A percentile compares a stretch with the other conserved stretches of the same genome.
These are phyloP conservation scores for Phycomyces nitens DNA, from an alignment of 192 early-diverging fungal species.

Conservation along the genomic window DNA sequence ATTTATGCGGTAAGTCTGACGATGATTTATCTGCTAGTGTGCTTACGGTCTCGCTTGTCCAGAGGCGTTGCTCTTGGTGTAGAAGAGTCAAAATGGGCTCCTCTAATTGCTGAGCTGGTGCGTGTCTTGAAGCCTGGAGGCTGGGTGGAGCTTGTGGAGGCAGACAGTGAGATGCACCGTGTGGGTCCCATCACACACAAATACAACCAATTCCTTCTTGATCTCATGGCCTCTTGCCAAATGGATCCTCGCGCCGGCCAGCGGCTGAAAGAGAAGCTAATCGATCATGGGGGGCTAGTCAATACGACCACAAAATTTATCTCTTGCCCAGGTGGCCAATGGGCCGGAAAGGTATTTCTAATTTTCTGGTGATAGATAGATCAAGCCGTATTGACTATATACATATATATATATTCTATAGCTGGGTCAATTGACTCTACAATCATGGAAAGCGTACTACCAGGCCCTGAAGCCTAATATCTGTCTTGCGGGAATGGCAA, in stretches of 20 bases:
- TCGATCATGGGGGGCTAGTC: constrained; percentile 8
- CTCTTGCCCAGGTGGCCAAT: constrained; percentile 36
- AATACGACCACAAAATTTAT: constrained; percentile 25
- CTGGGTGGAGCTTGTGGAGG: constrained; percentile 47
- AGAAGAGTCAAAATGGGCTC: constrained; percentile 37
- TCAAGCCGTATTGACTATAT: no score
- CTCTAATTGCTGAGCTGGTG: constrained; percentile 36
- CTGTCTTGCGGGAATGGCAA: constrained; percentile 21
- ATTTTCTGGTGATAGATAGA: no score
- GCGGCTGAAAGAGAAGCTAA: constrained; percentile 18
- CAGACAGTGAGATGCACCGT: constrained; percentile 23
- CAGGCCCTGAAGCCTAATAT: constrained; percentile 27
- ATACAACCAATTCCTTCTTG: constrained; percentile 18
- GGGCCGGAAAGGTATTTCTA: constrained; percentile 35
- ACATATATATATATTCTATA: no score
- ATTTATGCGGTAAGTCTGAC: constrained; percentile 35
- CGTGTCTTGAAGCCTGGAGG: constrained; percentile 50
- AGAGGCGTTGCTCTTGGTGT: constrained; percentile 36
- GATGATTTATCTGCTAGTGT: neutral
- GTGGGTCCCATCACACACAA: constrained; percentile 26
- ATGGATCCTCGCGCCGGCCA: constrained; percentile 26
- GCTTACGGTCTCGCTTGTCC: neutral
- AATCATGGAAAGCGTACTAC: constrained; percentile 31
- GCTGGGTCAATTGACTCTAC: constrained; percentile 36
- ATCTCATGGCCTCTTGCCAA: constrained; percentile 9